Evolutionary conservation across 495 filamentous ascomycete species (phyloP).

Genomic region (Staphylotrichum longicolle): DNA sequence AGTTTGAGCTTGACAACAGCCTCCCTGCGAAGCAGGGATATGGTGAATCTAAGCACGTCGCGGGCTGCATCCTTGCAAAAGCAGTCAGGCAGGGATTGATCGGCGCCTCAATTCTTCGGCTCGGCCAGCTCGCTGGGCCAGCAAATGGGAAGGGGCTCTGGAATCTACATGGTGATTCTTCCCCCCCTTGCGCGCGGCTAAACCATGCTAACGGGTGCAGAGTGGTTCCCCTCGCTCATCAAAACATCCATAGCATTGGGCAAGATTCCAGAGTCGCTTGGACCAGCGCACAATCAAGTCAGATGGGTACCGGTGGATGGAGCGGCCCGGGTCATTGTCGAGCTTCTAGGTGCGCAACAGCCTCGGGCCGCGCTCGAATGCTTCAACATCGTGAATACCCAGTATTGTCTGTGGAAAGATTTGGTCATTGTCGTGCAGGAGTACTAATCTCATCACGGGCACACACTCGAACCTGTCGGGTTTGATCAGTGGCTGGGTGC

Average conservation of each 20-base stretch:
- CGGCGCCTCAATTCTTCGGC: not conserved
- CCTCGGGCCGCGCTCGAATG: no score
- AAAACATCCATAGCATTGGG: not conserved
- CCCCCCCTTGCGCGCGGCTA: not conserved
- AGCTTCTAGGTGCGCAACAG: no score
- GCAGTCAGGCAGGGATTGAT: not conserved
- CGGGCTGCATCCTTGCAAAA: slow-evolving; percentile 6
- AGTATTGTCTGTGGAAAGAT: no score
- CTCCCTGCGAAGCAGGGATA: slow-evolving; percentile 12
- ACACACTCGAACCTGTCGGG: no score
- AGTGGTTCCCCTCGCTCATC: not conserved
- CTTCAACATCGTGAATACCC: no score
- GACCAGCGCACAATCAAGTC: no score
- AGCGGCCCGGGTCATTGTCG: no score
- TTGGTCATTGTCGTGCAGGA: no score
- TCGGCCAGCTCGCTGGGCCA: slow-evolving; percentile 15
- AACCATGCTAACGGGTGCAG: not conserved
- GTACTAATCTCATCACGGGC: no score
- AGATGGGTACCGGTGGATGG: no score
- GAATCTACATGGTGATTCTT: slow-evolving; percentile 11
- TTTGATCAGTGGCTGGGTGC: no score
- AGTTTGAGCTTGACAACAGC: slow-evolving; percentile 15
- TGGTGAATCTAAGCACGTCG: slow-evolving; percentile 18
- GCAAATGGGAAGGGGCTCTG: slow-evolving; percentile 7
- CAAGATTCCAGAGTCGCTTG: no score